Percentiles rank a stretch among this genome's conserved stretches.
These are phyloP conservation scores for Cryptosporidium meleagridis DNA, from an alignment of 169 alveolate species.

Conservation along the genomic window DNA sequence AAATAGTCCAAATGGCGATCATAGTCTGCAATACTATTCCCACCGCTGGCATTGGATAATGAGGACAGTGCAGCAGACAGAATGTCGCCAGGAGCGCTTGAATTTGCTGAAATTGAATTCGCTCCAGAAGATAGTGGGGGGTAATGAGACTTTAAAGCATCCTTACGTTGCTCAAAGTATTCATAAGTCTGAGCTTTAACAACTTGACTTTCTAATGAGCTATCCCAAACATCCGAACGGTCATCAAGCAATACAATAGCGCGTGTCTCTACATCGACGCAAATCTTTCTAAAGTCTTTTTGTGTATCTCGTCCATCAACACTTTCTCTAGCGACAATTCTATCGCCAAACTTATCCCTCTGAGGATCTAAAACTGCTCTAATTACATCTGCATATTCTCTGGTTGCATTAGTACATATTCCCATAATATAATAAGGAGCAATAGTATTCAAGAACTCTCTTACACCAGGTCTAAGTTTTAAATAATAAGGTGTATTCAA, in stretches of 20 bases:
- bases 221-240: slow-evolving; percentile 91
- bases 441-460: slow-evolving; percentile 86
- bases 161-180: slow-evolving; percentile 83
- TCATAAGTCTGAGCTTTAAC: slow-evolving; percentile 92
- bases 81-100: slow-evolving; percentile 74
- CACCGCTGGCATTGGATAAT: slow-evolving; percentile 74
- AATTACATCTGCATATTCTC: slow-evolving; percentile 93
- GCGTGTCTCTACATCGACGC: slow-evolving; percentile 86
- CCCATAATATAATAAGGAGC: slow-evolving; percentile 90
- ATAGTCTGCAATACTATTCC: slow-evolving; percentile 82
- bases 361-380: slow-evolving; percentile 91
- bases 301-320: slow-evolving; percentile 86
- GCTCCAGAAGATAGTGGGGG: slow-evolving; percentile 76
- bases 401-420: slow-evolving; percentile 91
- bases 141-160: slow-evolving; percentile 77
- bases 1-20: slow-evolving; percentile 89
- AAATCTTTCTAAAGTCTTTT: slow-evolving; percentile 83
- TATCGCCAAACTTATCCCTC: slow-evolving; percentile 88
- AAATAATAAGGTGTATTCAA: slow-evolving; percentile 86
- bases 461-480: slow-evolving; percentile 90
- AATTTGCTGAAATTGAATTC: slow-evolving; percentile 31
- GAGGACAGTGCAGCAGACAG: slow-evolving; percentile 71
- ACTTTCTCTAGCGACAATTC: slow-evolving; percentile 89
- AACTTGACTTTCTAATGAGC: slow-evolving; percentile 88
- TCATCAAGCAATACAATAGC: slow-evolving; percentile 91